These are phyloP conservation scores for Mortierella hygrophila DNA, from an alignment of 192 early-diverging fungal genomes.

Conservation along the genomic window DNA sequence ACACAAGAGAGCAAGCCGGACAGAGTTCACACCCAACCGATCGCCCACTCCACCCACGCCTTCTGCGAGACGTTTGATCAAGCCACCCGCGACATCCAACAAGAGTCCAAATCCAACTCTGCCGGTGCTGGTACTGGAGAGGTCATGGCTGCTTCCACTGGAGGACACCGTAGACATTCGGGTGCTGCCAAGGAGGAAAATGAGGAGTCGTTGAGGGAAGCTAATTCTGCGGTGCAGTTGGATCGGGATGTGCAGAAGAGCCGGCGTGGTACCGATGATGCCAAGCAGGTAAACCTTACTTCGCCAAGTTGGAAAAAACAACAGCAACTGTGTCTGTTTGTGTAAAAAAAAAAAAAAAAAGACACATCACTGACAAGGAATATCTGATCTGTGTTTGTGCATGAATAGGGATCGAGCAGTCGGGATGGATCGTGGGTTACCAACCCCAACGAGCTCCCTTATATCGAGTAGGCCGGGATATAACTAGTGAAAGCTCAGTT, in stretches of 20 bases:
- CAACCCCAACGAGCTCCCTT: conserved; percentile 8
- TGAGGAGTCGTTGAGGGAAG: conserved; percentile 10
- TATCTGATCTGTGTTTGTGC: background rate
- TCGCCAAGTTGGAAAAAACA: no score
- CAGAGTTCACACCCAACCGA: background rate
- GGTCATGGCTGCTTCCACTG: background rate
- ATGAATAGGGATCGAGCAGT: conserved; percentile 1
- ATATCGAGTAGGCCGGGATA: conserved; percentile 15
- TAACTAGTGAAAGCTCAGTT: background rate
- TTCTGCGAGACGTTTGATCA: conserved; percentile 52
- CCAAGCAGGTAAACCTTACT: conserved; percentile 26
- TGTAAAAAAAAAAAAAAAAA: no score
- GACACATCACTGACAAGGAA: no score
- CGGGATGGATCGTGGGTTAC: background rate
- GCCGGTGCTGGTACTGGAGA: background rate
- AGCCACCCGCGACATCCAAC: conserved; percentile 29
- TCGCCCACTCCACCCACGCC: conserved; percentile 42
- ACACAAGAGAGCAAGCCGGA: background rate
- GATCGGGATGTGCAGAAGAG: conserved; percentile 41
- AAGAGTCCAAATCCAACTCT: background rate
- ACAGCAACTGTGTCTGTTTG: background rate
- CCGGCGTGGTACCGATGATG: conserved; percentile 30
- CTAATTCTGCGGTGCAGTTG: conserved; percentile 38
- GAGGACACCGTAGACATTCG: background rate
- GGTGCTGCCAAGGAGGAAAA: background rate